A percentile compares a stretch with the other conserved stretches of the same genome.
phyloP scores from a whole-genome alignment of 1,284 basidiomycete genomes.

The Fistulinella staudtii region DNA sequence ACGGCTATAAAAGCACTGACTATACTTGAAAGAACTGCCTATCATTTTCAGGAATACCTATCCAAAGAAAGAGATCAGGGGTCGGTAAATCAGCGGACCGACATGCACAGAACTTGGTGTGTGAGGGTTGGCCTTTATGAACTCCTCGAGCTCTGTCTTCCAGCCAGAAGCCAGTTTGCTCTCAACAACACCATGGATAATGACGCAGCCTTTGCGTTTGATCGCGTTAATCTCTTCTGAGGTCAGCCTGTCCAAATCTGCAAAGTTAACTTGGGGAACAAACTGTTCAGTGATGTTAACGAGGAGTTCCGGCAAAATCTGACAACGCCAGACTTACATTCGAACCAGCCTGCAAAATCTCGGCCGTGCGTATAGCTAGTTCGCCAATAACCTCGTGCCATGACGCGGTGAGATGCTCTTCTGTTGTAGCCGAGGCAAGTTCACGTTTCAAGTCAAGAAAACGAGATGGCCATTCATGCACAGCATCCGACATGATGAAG shows the following conservation, averaged over 20 bases:
- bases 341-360: slow-evolving; percentile 45
- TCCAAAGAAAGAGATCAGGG: not conserved
- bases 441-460: slow-evolving; percentile 55
- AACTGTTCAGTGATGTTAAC: slow-evolving; percentile 24
- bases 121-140: slow-evolving; percentile 53
- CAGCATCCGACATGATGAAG: slow-evolving; percentile 11
- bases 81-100: not conserved
- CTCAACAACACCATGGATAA: slow-evolving; percentile 62
- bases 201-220: slow-evolving; percentile 53
- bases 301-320: not conserved
- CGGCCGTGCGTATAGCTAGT: slow-evolving; percentile 42
- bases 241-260: slow-evolving; percentile 47
- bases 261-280: slow-evolving; percentile 60
- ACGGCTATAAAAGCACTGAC: slow-evolving; percentile 36
- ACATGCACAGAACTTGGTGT: slow-evolving; percentile 39
- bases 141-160: slow-evolving; percentile 54
- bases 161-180: slow-evolving; percentile 52
- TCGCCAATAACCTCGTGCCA: slow-evolving; percentile 57
- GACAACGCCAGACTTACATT: slow-evolving; percentile 37
- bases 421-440: slow-evolving; percentile 48
- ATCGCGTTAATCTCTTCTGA: slow-evolving; percentile 47
- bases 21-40: slow-evolving; percentile 74
- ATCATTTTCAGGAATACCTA: slow-evolving; percentile 53
- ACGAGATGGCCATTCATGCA: slow-evolving; percentile 34
- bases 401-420: slow-evolving; percentile 44